Evolutionary conservation across 371 early-diverging fungal species (phyloP).

Genomic region (Apophysomyces variabilis): DNA sequence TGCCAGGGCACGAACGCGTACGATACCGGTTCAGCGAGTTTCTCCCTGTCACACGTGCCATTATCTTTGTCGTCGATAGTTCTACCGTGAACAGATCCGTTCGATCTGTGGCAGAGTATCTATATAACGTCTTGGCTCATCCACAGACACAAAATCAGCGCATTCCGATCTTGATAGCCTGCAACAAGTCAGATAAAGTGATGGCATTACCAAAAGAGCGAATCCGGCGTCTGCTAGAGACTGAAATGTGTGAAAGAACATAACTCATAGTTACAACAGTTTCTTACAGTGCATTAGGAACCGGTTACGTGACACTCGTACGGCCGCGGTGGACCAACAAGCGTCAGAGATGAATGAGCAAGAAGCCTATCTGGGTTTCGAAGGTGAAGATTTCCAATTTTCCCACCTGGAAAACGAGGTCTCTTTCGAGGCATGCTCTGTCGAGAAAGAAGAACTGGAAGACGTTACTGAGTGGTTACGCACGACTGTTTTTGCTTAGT

Average conservation of each 20-base stretch:
- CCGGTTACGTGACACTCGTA: constrained; percentile 65
- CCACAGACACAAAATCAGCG: constrained; percentile 54
- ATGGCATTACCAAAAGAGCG: constrained; percentile 69
- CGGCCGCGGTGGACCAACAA: constrained; percentile 71
- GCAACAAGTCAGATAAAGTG: constrained; percentile 85
- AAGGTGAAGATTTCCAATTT: constrained; percentile 80
- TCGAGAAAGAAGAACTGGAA: constrained; percentile 52
- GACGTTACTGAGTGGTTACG: constrained; percentile 48
- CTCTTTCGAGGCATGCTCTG: constrained; percentile 65
- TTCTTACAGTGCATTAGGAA: constrained; percentile 45
- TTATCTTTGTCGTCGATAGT: constrained; percentile 85
- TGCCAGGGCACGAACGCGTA: constrained; percentile 89
- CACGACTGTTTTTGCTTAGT: constrained; percentile 13
- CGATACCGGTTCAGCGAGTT: constrained; percentile 74
- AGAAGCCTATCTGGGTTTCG: constrained; percentile 76
- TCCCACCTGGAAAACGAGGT: constrained; percentile 75
- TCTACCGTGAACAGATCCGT: constrained; percentile 57
- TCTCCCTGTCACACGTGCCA: constrained; percentile 68
- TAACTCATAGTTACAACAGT: neutral
- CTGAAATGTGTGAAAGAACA: constrained; percentile 67
- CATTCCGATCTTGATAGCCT: constrained; percentile 73
- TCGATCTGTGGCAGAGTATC: constrained; percentile 65
- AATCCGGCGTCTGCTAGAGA: constrained; percentile 68
- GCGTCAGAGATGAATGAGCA: constrained; percentile 58
- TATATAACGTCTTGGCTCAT: constrained; percentile 81